These are phyloP conservation scores for Nemania diffusa DNA, from an alignment of 2,329 filamentous ascomycete genomes.

Conservation along the genomic window DNA sequence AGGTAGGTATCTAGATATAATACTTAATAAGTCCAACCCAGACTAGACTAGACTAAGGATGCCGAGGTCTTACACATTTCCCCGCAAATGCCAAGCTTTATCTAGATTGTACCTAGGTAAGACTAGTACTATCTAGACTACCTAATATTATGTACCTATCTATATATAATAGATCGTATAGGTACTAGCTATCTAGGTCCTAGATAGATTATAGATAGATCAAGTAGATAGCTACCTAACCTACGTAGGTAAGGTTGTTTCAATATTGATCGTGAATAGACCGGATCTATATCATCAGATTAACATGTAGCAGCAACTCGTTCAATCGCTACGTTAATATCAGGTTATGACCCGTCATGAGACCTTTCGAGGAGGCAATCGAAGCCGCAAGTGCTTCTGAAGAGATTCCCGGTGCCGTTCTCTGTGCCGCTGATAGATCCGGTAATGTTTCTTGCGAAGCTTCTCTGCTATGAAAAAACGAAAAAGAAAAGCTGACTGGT, in stretches of 20 bases:
- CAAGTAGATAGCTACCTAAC: neutral
- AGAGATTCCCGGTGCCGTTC: constrained; percentile 38
- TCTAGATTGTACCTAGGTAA: too few relatives aligned
- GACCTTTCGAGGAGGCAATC: constrained; percentile 37
- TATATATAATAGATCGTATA: too few relatives aligned
- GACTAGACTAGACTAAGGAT: neutral
- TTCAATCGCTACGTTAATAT: neutral
- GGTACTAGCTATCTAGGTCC: too few relatives aligned
- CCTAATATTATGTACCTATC: too few relatives aligned
- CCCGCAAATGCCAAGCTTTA: constrained; percentile 12
- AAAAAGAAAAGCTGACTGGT: neutral
- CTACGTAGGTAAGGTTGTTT: neutral
- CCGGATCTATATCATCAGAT: neutral
- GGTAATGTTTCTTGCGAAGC: too few relatives aligned
- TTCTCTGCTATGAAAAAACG: too few relatives aligned
- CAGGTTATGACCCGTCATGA: constrained; percentile 16
- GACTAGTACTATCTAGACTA: too few relatives aligned
- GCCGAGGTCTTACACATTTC: constrained; percentile 13
- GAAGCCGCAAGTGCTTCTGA: constrained; percentile 36
- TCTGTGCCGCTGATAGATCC: constrained; percentile 33
- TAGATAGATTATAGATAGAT: too few relatives aligned
- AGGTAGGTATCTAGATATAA: neutral
- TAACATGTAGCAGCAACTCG: neutral
- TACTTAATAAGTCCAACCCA: neutral
- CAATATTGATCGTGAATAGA: neutral